Conservation (phyloP, 2,329 filamentous ascomycete genomes). For the Aphanocladium album region DNA sequence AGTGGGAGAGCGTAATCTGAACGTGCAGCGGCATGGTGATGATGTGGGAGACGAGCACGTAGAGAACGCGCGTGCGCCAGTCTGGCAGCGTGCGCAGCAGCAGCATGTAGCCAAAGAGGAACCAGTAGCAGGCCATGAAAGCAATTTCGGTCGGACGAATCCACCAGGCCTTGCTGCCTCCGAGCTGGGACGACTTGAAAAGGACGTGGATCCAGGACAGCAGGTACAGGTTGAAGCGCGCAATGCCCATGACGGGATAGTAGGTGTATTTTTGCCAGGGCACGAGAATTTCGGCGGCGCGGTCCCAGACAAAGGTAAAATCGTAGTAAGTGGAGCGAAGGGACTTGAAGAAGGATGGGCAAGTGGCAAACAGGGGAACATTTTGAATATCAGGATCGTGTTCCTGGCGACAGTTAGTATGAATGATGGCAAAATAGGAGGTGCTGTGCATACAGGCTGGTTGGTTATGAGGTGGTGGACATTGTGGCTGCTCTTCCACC, state of each 20-base stretch:
- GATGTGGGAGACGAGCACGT: slow-evolving; percentile 60
- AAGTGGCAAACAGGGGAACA: slow-evolving; percentile 64
- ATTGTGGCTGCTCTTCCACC: slow-evolving; percentile 67
- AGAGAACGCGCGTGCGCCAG: slow-evolving; percentile 52
- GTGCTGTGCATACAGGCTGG: slow-evolving; percentile 39
- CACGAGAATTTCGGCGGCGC: slow-evolving; percentile 53
- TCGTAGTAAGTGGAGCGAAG: slow-evolving; percentile 63
- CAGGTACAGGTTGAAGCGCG: slow-evolving; percentile 68
- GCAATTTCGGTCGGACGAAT: slow-evolving; percentile 60
- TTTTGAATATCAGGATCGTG: slow-evolving; percentile 60
- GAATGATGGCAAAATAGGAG: neutral
- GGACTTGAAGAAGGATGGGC: slow-evolving; percentile 59
- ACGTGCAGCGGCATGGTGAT: slow-evolving; percentile 65
- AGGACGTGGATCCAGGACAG: slow-evolving; percentile 63
- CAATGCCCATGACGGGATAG: slow-evolving; percentile 62
- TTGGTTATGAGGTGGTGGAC: slow-evolving; percentile 65
- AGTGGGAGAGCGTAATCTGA: slow-evolving; percentile 68
- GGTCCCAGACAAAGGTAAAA: slow-evolving; percentile 59
- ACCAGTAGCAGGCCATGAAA: slow-evolving; percentile 62
- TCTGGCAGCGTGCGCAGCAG: slow-evolving; percentile 56
- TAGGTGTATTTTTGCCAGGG: slow-evolving; percentile 62
- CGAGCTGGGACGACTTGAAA: slow-evolving; percentile 51
- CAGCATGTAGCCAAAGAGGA: slow-evolving; percentile 61
- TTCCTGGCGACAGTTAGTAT: slow-evolving; percentile 31
- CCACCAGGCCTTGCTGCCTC: slow-evolving; percentile 57